Conservation (phyloP, 208 protist species). For the Acanthamoeba castellanii region DNA sequence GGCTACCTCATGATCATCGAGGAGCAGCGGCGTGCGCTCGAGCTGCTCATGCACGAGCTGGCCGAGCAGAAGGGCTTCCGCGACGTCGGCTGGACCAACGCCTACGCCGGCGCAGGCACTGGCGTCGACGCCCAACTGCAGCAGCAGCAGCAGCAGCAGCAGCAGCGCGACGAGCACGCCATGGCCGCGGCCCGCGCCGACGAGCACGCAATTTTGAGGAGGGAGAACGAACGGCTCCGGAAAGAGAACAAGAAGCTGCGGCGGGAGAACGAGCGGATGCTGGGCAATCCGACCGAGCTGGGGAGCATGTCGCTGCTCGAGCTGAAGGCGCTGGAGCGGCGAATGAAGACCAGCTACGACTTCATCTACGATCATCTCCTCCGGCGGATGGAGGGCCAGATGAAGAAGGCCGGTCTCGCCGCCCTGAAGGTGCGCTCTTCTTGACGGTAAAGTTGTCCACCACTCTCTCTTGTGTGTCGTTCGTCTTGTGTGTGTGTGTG, state of each 20-base stretch:
- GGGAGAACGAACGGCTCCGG: not conserved
- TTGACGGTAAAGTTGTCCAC: not conserved
- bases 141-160: not conserved
- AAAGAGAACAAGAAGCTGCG: constrained; percentile 14
- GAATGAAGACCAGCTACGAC: constrained; percentile 16
- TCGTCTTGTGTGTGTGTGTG: not conserved
- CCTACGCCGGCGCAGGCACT: not conserved
- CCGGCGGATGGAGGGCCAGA: constrained; percentile 6
- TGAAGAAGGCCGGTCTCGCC: constrained; percentile 22
- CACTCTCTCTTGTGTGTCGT: not conserved
- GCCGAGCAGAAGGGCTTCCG: constrained; percentile 19
- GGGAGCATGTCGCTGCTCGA: constrained; percentile 16
- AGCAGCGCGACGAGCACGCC: not conserved
- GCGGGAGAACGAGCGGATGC: constrained; percentile 19
- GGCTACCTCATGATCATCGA: constrained; percentile 21
- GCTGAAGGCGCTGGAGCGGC: not conserved
- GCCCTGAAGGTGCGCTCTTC: not conserved
- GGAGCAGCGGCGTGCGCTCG: not conserved
- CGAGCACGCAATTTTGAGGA: constrained; percentile 2
- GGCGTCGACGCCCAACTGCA: not conserved
- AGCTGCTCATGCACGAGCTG: not conserved
- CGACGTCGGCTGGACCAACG: not conserved
- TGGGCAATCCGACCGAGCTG: not conserved
- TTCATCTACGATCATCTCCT: constrained; percentile 23
- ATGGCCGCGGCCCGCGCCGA: not conserved